Evolutionary conservation across 2,329 filamentous ascomycete genomes (phyloP).

Genomic region (Nigrospora oryzae): DNA sequence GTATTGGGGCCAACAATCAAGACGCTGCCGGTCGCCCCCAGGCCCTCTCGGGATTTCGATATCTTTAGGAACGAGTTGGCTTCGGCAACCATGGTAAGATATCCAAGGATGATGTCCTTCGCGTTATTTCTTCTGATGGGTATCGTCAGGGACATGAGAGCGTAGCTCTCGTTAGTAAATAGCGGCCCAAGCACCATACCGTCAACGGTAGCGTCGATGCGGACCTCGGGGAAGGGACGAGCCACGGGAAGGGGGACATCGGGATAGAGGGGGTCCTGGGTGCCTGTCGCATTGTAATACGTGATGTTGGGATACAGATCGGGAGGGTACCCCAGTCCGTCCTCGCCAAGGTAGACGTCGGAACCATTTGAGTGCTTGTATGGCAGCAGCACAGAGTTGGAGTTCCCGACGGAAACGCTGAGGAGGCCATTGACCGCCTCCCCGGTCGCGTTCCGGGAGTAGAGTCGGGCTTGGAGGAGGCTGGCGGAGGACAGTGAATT

Average conservation of each 20-base stretch:
- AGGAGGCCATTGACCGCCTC: slow-evolving; percentile 42
- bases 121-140: slow-evolving; percentile 64
- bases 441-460: slow-evolving; percentile 58
- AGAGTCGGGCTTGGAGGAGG: slow-evolving; percentile 66
- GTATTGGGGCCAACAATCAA: slow-evolving; percentile 62
- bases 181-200: slow-evolving; percentile 72
- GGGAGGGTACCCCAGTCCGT: slow-evolving; percentile 59
- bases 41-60: slow-evolving; percentile 55
- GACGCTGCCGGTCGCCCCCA: slow-evolving; percentile 62
- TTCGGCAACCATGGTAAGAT: slow-evolving; percentile 73
- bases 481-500: slow-evolving; percentile 27
- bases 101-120: slow-evolving; percentile 61
- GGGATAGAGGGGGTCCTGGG: slow-evolving; percentile 28
- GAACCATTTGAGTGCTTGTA: slow-evolving; percentile 49
- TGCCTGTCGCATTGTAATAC: slow-evolving; percentile 38
- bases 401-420: slow-evolving; percentile 48
- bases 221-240: slow-evolving; percentile 39
- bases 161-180: slow-evolving; percentile 62
- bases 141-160: slow-evolving; percentile 72
- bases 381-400: slow-evolving; percentile 51
- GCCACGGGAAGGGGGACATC: slow-evolving; percentile 34
- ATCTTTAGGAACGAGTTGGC: slow-evolving; percentile 56
- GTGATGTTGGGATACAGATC: slow-evolving; percentile 73
- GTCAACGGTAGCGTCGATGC: slow-evolving; percentile 34
- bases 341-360: slow-evolving; percentile 51